These are phyloP conservation scores for Oemleria cerasiformis DNA, from an alignment of 306 rosid species.

Conservation along the genomic window DNA sequence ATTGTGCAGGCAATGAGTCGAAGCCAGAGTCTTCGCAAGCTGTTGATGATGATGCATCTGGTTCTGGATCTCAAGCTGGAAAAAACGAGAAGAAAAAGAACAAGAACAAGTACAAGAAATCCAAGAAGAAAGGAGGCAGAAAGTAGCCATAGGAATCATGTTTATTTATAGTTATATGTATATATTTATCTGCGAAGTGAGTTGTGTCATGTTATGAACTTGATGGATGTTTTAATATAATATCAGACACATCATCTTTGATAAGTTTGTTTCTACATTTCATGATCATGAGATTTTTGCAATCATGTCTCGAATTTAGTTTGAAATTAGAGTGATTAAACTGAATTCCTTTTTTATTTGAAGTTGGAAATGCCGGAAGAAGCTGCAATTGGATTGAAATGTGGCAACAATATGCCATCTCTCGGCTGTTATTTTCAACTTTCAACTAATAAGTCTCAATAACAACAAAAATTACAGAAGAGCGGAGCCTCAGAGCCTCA, in stretches of 20 bases:
- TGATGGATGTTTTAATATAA: neutral
- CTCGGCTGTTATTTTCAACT: neutral
- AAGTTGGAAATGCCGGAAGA: no score
- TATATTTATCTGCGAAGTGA: neutral
- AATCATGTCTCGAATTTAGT: no score
- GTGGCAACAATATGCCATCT: neutral
- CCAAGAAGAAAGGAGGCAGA: neutral
- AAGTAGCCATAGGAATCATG: neutral
- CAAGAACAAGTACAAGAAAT: slow-evolving; percentile 1
- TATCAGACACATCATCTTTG: neutral
- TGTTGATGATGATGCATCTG: neutral
- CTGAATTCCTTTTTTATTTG: no score
- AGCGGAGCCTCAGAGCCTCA: neutral
- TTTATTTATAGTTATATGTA: no score
- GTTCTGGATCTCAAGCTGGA: neutral
- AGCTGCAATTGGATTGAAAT: neutral
- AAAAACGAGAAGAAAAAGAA: neutral
- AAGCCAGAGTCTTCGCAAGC: neutral
- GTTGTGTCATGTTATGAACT: neutral
- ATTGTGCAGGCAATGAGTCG: neutral
- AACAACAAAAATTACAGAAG: neutral
- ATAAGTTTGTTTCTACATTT: neutral
- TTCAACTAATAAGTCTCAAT: neutral
- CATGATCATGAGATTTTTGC: no score
- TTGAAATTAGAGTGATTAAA: no score